Percentiles rank a stretch among this genome's conserved stretches.
These are phyloP conservation scores for Aphanoascus verrucosus DNA, from an alignment of 2,329 filamentous ascomycete genomes.

Conservation along the genomic window DNA sequence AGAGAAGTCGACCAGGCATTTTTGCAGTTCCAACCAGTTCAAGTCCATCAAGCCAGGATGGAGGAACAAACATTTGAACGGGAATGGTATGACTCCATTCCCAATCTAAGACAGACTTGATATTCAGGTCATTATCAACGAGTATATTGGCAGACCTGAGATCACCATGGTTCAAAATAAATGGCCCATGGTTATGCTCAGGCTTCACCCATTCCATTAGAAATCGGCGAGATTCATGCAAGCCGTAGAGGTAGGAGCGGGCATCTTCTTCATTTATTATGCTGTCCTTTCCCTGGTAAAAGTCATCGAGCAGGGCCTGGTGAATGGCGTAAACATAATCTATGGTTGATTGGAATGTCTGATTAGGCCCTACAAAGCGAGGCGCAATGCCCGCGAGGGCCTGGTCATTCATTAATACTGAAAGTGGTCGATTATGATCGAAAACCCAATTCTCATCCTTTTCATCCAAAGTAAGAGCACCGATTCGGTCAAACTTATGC, in stretches of 20 bases:
- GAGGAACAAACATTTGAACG: constrained; percentile 8
- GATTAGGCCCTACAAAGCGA: not conserved
- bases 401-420: constrained; percentile 8
- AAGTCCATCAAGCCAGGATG: constrained; percentile 2
- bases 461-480: constrained; percentile 8
- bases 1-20: not conserved
- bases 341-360: constrained; percentile 9
- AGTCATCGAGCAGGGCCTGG: constrained; percentile 10
- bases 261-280: constrained; percentile 12
- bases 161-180: constrained; percentile 13
- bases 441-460: constrained; percentile 11
- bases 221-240: constrained; percentile 1
- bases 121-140: constrained; percentile 10
- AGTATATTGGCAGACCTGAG: constrained; percentile 11
- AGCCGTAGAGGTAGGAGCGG: constrained; percentile 9
- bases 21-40: not conserved
- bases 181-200: constrained; percentile 12
- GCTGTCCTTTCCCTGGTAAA: constrained; percentile 7
- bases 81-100: constrained; percentile 11
- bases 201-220: constrained; percentile 13
- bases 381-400: constrained; percentile 3
- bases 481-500: constrained; percentile 10
- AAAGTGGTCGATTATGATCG: constrained; percentile 8
- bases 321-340: constrained; percentile 9
- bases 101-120: constrained; percentile 10